phyloP scores from a whole-genome alignment of 78 protist genomes.

The Guillardia theta region DNA sequence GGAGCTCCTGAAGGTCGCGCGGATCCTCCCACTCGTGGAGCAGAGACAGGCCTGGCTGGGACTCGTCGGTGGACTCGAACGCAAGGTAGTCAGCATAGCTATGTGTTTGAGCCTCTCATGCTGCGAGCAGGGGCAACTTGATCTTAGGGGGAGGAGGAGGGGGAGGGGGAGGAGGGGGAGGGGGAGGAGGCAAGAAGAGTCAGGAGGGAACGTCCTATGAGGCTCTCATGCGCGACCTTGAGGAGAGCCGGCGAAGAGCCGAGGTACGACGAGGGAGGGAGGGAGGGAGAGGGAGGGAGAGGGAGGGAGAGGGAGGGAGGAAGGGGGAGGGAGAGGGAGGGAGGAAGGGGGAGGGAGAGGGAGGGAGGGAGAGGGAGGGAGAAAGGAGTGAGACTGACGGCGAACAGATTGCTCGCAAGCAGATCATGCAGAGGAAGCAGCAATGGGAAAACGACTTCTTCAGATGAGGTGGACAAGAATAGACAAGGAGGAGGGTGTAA shows the following conservation, averaged over 20 bases:
- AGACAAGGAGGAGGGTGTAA: too few species aligned
- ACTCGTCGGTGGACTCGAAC: too few species aligned
- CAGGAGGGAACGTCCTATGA: not conserved
- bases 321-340: not conserved
- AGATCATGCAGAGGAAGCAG: not conserved
- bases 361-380: not conserved
- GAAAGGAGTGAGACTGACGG: not conserved
- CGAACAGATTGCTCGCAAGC: not conserved
- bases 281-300: not conserved
- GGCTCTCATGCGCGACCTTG: not conserved
- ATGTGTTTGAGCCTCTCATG: not conserved
- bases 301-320: not conserved
- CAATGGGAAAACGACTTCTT: slow-evolving; percentile 5
- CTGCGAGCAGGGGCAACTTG: too few species aligned
- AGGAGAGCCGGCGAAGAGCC: not conserved
- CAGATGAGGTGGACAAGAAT: too few species aligned
- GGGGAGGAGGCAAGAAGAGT: too few species aligned
- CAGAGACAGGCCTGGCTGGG: too few species aligned
- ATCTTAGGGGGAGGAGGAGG: too few species aligned
- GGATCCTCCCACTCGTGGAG: too few species aligned
- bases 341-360: not conserved
- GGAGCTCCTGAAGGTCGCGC: too few species aligned
- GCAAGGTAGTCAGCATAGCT: not conserved
- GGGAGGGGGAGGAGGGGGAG: too few species aligned
- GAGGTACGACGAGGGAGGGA: not conserved